Base-by-base conservation (phyloP, 2,329 filamentous ascomycete species). In the Alternaria panax region DNA sequence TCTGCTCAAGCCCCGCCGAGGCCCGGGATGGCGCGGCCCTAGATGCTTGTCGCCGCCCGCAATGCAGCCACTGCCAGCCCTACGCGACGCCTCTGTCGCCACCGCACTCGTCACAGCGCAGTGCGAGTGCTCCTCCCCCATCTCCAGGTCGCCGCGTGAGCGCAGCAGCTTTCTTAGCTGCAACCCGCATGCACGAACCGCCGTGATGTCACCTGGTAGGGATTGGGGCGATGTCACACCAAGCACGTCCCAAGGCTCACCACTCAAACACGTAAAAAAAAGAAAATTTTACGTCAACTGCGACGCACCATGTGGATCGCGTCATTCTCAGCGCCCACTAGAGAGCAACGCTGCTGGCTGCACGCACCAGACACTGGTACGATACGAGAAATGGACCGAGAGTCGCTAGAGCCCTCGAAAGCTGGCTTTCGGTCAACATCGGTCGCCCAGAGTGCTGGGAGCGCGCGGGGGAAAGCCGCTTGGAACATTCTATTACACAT, bases 271-370 rank as follows among this genome's bases (percentile, higher is more conserved):
- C 53, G 51, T 52, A 57, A 56, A 60, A 60, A 66, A 62, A 66
- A 68, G 69, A 74, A 73, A 72, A 66, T 71, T 72, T 72, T 74
- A 72, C 68, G 70, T 73, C 66, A 73, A 71, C 57, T 52, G 52
- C 57, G 28, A 43, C 54, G 52, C 64, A 57, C 72, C 57, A 74
- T 68, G 72, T 75, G 72, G 72, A 70, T 53, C 68, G 60, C 61
- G 25, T 62, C 54, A 59, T 65, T 48, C 28, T 40, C 52, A 46
- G 40, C 25, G 54, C 57, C 57, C 61, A 50, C 52, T 59, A 46
- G 51, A 51, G 50, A 34, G 8, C 25, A 8, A 30, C 38, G 34
- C 46, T 45, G 7, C 34, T 28, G 12, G 34, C 42, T 32, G 56
- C 56, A 59, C 56, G 56, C 52, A 59, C 56, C 56, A 36, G 24